These are phyloP conservation scores for Metarhizium guizhouense DNA, from an alignment of 2,329 filamentous ascomycete species.

Conservation along the genomic window DNA sequence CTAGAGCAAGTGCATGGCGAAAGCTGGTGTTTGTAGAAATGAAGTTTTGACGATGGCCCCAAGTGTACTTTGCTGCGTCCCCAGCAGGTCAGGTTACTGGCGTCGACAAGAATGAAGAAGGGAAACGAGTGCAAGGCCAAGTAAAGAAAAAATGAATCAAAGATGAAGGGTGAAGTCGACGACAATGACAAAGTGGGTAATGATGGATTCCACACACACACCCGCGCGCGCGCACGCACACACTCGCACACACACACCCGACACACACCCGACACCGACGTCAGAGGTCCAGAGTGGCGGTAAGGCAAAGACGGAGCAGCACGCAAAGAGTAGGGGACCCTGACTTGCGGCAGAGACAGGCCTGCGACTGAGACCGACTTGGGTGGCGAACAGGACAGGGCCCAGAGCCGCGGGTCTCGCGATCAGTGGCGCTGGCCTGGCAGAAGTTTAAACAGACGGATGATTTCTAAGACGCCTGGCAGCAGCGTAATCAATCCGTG, in stretches of 20 bases:
- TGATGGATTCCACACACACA: background rate
- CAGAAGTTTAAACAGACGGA: background rate
- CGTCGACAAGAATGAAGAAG: background rate
- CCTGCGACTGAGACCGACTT: background rate
- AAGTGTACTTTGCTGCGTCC: too few relatives aligned
- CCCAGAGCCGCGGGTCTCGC: conserved; percentile 3
- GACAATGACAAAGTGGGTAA: background rate
- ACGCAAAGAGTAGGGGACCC: background rate
- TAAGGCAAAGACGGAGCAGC: background rate
- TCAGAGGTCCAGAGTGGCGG: background rate
- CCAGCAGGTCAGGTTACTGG: background rate
- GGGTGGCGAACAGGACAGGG: conserved; percentile 6
- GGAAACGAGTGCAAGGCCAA: background rate
- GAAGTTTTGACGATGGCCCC: too few relatives aligned
- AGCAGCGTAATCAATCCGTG: background rate
- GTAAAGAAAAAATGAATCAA: background rate
- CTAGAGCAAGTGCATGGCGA: conserved; percentile 1
- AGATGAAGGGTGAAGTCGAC: background rate
- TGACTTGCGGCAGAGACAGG: background rate
- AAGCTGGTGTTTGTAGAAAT: background rate
- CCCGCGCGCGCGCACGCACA: too few relatives aligned
- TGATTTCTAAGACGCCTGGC: background rate
- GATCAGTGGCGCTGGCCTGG: background rate
- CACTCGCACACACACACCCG: too few relatives aligned
- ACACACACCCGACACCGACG: background rate